A percentile compares a stretch with the other conserved stretches of the same genome.
These are phyloP conservation scores for Hymenoscyphus albidus DNA, from an alignment of 2,329 filamentous ascomycete species.

Conservation along the genomic window DNA sequence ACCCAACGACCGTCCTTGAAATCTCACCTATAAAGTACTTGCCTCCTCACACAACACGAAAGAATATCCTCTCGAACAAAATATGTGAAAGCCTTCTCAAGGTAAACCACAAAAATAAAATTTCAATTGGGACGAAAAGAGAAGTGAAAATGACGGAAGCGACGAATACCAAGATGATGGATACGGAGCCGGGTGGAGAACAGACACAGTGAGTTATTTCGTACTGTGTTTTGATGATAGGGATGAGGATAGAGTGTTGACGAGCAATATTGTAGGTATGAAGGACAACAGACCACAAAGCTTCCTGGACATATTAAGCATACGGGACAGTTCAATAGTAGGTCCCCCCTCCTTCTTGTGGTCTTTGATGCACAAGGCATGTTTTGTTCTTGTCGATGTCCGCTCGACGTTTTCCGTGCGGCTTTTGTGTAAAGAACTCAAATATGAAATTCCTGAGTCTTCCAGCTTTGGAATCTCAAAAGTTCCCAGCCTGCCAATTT, in stretches of 20 bases:
- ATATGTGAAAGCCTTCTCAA: no score
- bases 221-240: not conserved
- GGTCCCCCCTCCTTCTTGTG: slow-evolving; percentile 12
- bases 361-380: not conserved
- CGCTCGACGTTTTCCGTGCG: not conserved
- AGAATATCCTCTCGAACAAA: not conserved
- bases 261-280: slow-evolving; percentile 45
- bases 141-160: slow-evolving; percentile 22
- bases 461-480: no score
- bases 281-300: slow-evolving; percentile 49
- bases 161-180: slow-evolving; percentile 45
- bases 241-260: not conserved
- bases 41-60: not conserved
- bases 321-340: slow-evolving; percentile 54
- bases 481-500: no score
- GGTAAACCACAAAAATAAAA: not conserved
- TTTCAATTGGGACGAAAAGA: not conserved
- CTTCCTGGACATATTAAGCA: slow-evolving; percentile 46
- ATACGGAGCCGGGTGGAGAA: slow-evolving; percentile 57
- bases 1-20: no score
- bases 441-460: no score
- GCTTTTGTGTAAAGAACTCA: no score
- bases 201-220: slow-evolving; percentile 47
- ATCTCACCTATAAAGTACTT: no score
- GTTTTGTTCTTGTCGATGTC: not conserved